A percentile compares a stretch with the other conserved stretches of the same genome.
Evolutionary conservation across 495 filamentous ascomycete species (phyloP).

Genomic region (Penicillium waksmanii): DNA sequence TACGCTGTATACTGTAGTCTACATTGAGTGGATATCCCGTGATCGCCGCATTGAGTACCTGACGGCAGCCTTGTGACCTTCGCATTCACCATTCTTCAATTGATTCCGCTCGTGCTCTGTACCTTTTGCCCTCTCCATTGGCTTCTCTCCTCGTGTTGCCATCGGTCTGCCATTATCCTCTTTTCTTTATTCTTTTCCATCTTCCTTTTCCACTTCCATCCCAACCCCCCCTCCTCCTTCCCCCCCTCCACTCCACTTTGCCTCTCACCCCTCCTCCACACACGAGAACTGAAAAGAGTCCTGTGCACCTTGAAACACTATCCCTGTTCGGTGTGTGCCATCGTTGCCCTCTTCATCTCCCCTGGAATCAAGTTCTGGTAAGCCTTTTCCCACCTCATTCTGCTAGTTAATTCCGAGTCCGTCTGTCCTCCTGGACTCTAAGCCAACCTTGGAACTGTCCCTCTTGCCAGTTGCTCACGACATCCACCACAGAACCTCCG

Average conservation of each 20-base stretch:
- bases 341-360: slow-evolving; percentile 5
- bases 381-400: too few species aligned
- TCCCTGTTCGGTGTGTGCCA: slow-evolving; percentile 3
- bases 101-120: neutral
- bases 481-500: slow-evolving; percentile 12
- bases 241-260: neutral
- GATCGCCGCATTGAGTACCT: neutral
- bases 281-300: neutral
- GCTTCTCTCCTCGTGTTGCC: too few species aligned
- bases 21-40: neutral
- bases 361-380: too few species aligned
- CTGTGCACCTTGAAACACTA: slow-evolving; percentile 13
- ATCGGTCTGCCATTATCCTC: neutral
- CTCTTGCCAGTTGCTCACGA: slow-evolving; percentile 8
- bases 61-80: neutral
- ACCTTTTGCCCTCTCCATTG: too few species aligned
- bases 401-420: too few species aligned
- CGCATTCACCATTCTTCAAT: neutral
- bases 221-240: neutral
- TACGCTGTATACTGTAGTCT: too few species aligned
- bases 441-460: neutral
- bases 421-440: too few species aligned
- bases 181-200: neutral
- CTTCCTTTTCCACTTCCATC: neutral
- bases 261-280: slow-evolving; percentile 1